Evolutionary conservation across 768 basidiomycete species (phyloP), one percentile per base, ranked within the genome.

Genomic region (Termitomyces sp.): DNA sequence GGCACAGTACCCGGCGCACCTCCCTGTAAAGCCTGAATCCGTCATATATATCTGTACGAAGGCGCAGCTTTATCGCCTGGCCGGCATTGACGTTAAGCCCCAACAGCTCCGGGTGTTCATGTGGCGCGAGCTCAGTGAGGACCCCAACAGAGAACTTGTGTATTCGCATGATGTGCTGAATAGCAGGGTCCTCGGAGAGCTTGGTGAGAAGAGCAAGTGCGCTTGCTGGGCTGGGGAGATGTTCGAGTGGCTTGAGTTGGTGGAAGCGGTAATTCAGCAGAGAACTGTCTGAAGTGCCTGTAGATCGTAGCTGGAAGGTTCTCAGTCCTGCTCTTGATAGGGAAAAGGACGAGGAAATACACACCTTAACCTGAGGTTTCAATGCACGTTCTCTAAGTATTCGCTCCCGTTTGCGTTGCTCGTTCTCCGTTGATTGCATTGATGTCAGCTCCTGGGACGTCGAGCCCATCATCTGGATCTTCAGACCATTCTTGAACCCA

Each of bases 71-170:
- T 65, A 92, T 90, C 22, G 78, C 73, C 65, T 84, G 75, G 0
- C 90, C 90, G 0, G 72, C 76, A 53, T 84, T 84, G 52, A 81
- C 80, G 66, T 92, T 92, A 42, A 90, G 76, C 0, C 91, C 91
- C 3, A 90, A 78, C 11, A 92, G 71, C 33, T 83, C 75, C 0
- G 90, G 89, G 60, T 88, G 81, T 68, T 91, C 90, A 60, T 90
- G 89, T 0, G 90, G 90, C 16, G 89, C 90, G 18, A 92, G 83
- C 72, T 92, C 90, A 1, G 90, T 91, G 48, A 92, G 76, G 3
- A 88, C 62, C 0, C 86, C 86, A 6, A 92, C 89, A 0, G 84
- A 78, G 65, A 90, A 86, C 61, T 84, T 70, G 71, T 92, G 89
- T 62, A 77, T 78, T 63, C 80, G 81, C 90, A 92, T 91, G 59